Evolutionary conservation across 352 stramenopile species (phyloP).

Genomic region (Pythium aquatile): DNA sequence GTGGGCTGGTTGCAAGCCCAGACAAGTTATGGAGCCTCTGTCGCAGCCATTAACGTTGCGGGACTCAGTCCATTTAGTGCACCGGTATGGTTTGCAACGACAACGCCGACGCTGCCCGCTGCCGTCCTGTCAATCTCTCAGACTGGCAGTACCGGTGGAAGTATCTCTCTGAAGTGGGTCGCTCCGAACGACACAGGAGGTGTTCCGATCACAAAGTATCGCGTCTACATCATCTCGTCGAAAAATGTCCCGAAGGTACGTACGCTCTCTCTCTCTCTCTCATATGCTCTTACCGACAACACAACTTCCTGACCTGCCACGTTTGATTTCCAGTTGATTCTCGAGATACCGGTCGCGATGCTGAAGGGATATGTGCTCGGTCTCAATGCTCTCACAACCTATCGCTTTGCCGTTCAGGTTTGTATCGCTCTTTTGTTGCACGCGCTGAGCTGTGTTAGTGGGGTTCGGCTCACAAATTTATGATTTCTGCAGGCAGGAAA

Average conservation of each 20-base stretch:
- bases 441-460: background rate
- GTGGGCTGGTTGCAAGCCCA: constrained; percentile 29
- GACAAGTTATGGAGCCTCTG: constrained; percentile 37
- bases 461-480: background rate
- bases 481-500: constrained; percentile 43
- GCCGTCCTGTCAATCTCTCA: constrained; percentile 15
- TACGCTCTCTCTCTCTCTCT: too few relatives aligned
- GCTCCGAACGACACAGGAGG: constrained; percentile 50
- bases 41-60: constrained; percentile 37
- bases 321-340: constrained; percentile 5
- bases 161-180: constrained; percentile 40
- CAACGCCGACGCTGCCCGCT: constrained; percentile 36
- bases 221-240: constrained; percentile 34
- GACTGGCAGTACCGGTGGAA: constrained; percentile 34
- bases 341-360: constrained; percentile 17
- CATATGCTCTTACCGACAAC: too few relatives aligned
- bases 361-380: constrained; percentile 5
- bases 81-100: constrained; percentile 39
- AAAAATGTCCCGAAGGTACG: constrained; percentile 12
- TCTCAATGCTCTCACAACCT: constrained; percentile 35
- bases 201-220: constrained; percentile 57
- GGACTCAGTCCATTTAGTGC: constrained; percentile 39
- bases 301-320: too few relatives aligned
- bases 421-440: background rate
- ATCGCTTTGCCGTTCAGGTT: constrained; percentile 58